Percentiles rank a stretch among this genome's conserved stretches.
phyloP scores from a whole-genome alignment of 1,284 basidiomycete species.

The Polyporus tsugae region DNA sequence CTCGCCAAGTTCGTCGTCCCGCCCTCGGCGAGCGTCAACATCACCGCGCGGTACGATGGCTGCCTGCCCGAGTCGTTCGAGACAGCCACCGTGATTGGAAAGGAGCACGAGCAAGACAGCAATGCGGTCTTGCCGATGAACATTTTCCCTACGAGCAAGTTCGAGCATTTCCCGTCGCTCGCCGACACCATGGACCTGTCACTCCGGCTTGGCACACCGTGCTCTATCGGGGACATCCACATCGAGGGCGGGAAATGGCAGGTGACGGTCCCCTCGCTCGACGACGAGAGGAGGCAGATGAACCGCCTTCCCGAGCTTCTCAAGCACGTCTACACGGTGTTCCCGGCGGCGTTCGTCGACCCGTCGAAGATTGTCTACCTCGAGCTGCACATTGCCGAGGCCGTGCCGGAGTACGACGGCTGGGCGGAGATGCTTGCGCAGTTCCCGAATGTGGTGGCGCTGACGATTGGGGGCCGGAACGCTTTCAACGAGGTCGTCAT shows the following conservation, averaged over 20 bases:
- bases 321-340: slow-evolving; percentile 10
- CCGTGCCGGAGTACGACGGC: slow-evolving; percentile 8
- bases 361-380: slow-evolving; percentile 12
- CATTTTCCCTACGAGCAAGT: slow-evolving; percentile 5
- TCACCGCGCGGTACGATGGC: slow-evolving; percentile 17
- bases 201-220: slow-evolving; percentile 14
- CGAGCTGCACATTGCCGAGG: slow-evolving; percentile 16
- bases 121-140: slow-evolving; percentile 14
- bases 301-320: slow-evolving; percentile 17
- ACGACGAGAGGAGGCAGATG: neutral
- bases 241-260: slow-evolving; percentile 11
- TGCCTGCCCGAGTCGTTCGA: slow-evolving; percentile 14
- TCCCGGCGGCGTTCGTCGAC: slow-evolving; percentile 11
- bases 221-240: slow-evolving; percentile 11
- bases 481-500: slow-evolving; percentile 15
- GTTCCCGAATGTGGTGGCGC: slow-evolving; percentile 13
- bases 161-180: slow-evolving; percentile 10
- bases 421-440: slow-evolving; percentile 11
- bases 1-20: slow-evolving; percentile 14
- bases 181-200: neutral
- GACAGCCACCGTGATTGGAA: neutral
- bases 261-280: slow-evolving; percentile 11
- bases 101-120: neutral
- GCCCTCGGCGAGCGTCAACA: neutral
- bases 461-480: slow-evolving; percentile 14